Evolutionary conservation across 345 rosid genomes (phyloP).

Genomic region (Abelmoschus esculentus): DNA sequence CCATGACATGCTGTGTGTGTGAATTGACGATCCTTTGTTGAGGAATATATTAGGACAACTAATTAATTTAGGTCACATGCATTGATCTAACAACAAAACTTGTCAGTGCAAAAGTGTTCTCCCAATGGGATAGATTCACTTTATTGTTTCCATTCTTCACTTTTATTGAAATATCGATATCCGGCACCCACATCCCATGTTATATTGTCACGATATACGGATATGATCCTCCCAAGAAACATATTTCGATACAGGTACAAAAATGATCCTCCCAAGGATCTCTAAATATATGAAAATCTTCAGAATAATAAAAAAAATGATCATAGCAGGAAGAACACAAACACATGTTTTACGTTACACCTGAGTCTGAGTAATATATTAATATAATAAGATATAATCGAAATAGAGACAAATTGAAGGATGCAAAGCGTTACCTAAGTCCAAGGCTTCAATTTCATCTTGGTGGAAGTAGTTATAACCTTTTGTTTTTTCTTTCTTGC

Average conservation of each 20-base stretch:
- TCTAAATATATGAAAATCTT: neutral
- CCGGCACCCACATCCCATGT: neutral
- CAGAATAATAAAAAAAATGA: neutral
- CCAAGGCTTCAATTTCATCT: slow-evolving; percentile 61
- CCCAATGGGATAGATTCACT: neutral
- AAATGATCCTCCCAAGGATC: neutral
- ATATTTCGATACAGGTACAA: neutral
- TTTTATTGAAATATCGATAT: neutral
- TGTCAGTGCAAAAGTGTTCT: neutral
- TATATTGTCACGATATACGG: neutral
- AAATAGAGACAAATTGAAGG: neutral
- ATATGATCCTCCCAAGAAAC: neutral
- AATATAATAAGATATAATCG: neutral
- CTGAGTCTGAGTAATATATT: neutral
- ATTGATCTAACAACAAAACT: neutral
- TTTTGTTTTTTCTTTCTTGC: slow-evolving; percentile 32
- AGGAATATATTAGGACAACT: neutral
- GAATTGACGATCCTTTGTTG: neutral
- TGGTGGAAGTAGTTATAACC: slow-evolving; percentile 41
- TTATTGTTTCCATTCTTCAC: neutral
- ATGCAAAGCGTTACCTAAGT: slow-evolving; percentile 38
- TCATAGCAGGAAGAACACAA: neutral
- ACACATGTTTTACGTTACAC: neutral
- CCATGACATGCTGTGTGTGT: neutral
- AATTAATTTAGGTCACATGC: neutral